These are phyloP conservation scores for Trichoderma atroviride DNA, from an alignment of 2,329 filamentous ascomycete species.

Conservation along the genomic window DNA sequence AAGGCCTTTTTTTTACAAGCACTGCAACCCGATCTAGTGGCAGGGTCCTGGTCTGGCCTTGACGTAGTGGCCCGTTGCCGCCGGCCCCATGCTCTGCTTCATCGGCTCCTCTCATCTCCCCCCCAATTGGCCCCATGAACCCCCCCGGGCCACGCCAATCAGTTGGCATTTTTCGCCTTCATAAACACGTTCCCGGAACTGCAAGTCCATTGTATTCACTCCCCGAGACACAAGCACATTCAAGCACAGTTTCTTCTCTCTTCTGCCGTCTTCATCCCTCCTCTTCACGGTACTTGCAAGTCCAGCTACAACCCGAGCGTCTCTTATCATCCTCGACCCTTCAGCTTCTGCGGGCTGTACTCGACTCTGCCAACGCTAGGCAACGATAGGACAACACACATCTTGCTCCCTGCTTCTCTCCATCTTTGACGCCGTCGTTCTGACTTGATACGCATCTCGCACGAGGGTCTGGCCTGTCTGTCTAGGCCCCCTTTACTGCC, in stretches of 20 bases:
- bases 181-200: conserved; percentile 36
- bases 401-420: background rate
- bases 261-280: conserved; percentile 23
- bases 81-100: conserved; percentile 39
- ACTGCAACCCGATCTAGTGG: conserved; percentile 28
- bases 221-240: conserved; percentile 35
- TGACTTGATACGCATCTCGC: background rate
- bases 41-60: conserved; percentile 33
- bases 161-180: conserved; percentile 34
- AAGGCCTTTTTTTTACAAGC: conserved; percentile 19
- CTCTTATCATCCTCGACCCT: conserved; percentile 1
- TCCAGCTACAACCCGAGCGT: background rate
- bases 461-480: background rate
- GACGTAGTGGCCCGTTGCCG: conserved; percentile 38
- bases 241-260: conserved; percentile 10
- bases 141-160: conserved; percentile 41
- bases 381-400: conserved; percentile 16
- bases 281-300: conserved; percentile 16
- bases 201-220: conserved; percentile 31
- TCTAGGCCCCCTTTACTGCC: conserved; percentile 9
- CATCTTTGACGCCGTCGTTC: conserved; percentile 1
- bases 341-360: background rate
- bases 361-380: background rate
- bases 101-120: conserved; percentile 39
- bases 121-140: conserved; percentile 39